phyloP scores from a whole-genome alignment of 164 flowering plant genomes.

The Brasenia schreberi region DNA sequence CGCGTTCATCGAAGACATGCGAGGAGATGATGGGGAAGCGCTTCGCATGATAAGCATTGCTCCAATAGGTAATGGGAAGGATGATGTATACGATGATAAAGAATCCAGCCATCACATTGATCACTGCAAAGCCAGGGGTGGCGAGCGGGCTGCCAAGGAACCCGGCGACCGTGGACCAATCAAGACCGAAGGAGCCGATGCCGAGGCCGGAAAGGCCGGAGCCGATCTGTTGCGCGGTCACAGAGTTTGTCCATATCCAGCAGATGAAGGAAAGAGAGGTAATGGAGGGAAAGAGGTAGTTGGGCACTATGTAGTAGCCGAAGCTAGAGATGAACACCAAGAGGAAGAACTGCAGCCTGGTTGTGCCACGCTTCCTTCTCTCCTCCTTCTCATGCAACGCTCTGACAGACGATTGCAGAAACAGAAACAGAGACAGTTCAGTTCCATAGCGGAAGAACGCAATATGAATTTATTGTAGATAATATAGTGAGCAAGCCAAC shows the following conservation, averaged over 20 bases:
- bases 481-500: not conserved
- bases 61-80: constrained; percentile 44
- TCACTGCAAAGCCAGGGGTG: constrained; percentile 37
- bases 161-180: constrained; percentile 41
- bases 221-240: constrained; percentile 47
- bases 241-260: constrained; percentile 28
- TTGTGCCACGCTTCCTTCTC: constrained; percentile 32
- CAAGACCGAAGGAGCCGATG: constrained; percentile 41
- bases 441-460: not conserved
- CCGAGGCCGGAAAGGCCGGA: constrained; percentile 46
- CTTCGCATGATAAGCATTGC: constrained; percentile 31
- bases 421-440: not conserved
- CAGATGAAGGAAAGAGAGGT: constrained; percentile 43
- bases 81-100: constrained; percentile 22
- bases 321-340: constrained; percentile 36
- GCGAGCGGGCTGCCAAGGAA: constrained; percentile 44
- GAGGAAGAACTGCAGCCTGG: constrained; percentile 52
- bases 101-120: constrained; percentile 30
- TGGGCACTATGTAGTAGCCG: constrained; percentile 15
- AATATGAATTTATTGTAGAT: no score
- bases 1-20: constrained; percentile 23
- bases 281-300: constrained; percentile 41
- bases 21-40: constrained; percentile 42
- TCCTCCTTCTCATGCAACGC: constrained; percentile 51
- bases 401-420: constrained; percentile 10